phyloP scores from a whole-genome alignment of 2,329 filamentous ascomycete genomes.

The Dactylonectria estremocensis region DNA sequence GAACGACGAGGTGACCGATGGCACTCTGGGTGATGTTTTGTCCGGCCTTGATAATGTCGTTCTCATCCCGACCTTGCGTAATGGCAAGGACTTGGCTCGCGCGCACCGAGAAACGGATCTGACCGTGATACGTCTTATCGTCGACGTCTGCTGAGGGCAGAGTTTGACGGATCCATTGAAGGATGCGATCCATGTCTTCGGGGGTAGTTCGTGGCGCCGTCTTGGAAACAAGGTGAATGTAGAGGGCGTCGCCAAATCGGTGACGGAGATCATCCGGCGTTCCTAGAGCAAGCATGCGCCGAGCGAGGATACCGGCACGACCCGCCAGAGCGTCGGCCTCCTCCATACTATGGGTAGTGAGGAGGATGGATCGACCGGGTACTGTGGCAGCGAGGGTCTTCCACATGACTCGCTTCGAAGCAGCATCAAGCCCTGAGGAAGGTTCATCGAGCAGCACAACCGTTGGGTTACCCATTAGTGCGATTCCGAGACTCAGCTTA shows the following conservation, averaged over 20 bases:
- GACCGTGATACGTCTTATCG: slow-evolving; percentile 84
- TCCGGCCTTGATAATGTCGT: slow-evolving; percentile 42
- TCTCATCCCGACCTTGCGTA: slow-evolving; percentile 39
- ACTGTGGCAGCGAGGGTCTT: slow-evolving; percentile 82
- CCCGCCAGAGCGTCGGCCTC: slow-evolving; percentile 91
- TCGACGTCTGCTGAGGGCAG: slow-evolving; percentile 80
- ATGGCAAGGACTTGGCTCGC: slow-evolving; percentile 58
- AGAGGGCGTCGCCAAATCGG: slow-evolving; percentile 83
- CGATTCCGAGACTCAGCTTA: slow-evolving; percentile 91
- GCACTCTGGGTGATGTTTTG: slow-evolving; percentile 60
- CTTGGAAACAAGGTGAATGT: slow-evolving; percentile 85
- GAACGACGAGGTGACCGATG: slow-evolving; percentile 78
- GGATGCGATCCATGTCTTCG: slow-evolving; percentile 77
- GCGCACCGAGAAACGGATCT: slow-evolving; percentile 87
- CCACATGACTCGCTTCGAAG: slow-evolving; percentile 95
- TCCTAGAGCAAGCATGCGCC: slow-evolving; percentile 88
- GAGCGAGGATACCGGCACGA: slow-evolving; percentile 88
- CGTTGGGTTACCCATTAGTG: slow-evolving; percentile 91
- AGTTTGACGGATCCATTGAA: slow-evolving; percentile 73
- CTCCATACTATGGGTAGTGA: slow-evolving; percentile 97
- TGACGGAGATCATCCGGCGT: slow-evolving; percentile 80
- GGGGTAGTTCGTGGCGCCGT: slow-evolving; percentile 81
- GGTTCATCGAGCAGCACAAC: slow-evolving; percentile 93
- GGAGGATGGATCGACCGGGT: slow-evolving; percentile 83
- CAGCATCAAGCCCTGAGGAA: slow-evolving; percentile 89